Evolutionary conservation across 2,329 filamentous ascomycete species (phyloP), one percentile per base, ranked within the genome.

Genomic region (Venturia nashicola): DNA sequence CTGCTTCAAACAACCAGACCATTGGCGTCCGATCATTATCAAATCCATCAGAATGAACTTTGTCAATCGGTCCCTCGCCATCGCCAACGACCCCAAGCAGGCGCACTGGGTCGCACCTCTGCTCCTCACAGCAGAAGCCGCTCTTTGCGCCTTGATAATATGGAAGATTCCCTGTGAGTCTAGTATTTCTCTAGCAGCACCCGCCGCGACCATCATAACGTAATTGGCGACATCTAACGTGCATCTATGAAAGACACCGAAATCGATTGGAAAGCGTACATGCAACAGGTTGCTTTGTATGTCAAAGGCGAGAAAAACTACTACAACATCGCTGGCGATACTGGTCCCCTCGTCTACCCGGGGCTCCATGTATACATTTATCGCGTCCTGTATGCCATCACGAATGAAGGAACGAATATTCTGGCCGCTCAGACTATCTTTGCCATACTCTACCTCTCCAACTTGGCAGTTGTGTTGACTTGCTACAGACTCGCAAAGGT

Each of bases 231-330:
- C 59, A 64, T 51, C 43, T 64, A 62, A 66, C 59, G 66, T 68
- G 55, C 59, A 54, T 39, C 68, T 82, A 62, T 43, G 59, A 61
- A 61, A 90, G 94, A 99, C 74, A 99, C 94, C 54, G 94, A 99
- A 76, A 99, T 99, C 71, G 94, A 99, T 77, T 99, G 93, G 93
- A 83, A 82, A 65, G 91, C 94, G 0, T 99, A 99, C 76, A 97
- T 99, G 92, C 83, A 97, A 73, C 94, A 99, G 72, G 82, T 97
- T 55, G 77, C 83, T 48, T 86, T 92, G 69, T 94, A 88, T 71
- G 78, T 92, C 57, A 81, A 84, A 20, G 94, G 94, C 71, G 92
- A 97, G 79, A 86, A 89, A 72, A 88, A 97, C 75, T 99, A 99
- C 75, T 85, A 84, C 66, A 82, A 86, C 65, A 92, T 99, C 72